Evolutionary conservation across 352 stramenopile genomes (phyloP), one percentile per base, ranked within the genome.

Genomic region (Peronosclerospora sorghi): DNA sequence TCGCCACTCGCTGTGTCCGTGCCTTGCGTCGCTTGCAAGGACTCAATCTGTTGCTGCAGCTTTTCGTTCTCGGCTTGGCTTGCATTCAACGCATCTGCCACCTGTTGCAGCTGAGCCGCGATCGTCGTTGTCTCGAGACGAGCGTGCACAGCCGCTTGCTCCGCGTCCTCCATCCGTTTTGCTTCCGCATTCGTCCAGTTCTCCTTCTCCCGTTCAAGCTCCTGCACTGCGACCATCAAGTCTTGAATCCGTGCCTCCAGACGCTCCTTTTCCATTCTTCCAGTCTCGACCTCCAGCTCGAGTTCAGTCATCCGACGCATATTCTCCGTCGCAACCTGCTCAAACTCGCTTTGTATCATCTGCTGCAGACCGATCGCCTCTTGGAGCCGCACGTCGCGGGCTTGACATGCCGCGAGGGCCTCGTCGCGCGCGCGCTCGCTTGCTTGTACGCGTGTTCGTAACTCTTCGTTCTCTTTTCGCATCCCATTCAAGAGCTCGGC

Each of bases 401-500:
- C n/a, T 43, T 42, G 32, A 18, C 45, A 45, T 8, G 48, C 35
- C 20, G 18, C 14, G 20, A 62, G 39, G 15, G 39, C 55, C 17
- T 64, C 29, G 1, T 55, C 44, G 8, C 46, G 43, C 4, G 41
- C 24, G 7, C 44, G 28, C 0, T 71, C 39, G 13, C 57, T 61
- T 5, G 54, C 62, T 15, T 27, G 30, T 4, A 69, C 26, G 41
- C 67, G 38, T 5, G 51, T 39, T 27, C 59, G 35, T 20, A 86
- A 43, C 21, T 34, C 32, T 23, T 84, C 74, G 20, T 87, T 90
- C 41, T 86, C 77, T 24, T 78, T 85, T 10, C 65, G 68, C 77
- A 90, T 90, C 7, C 63, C 65, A 36, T 90, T 90, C 21, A 90
- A 58, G 13, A 90, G 47, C 42, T 87, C 74, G 8, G 75, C 68